Evolutionary conservation across 495 filamentous ascomycete genomes (phyloP).

Genomic region (Talaromyces thailandensis): DNA sequence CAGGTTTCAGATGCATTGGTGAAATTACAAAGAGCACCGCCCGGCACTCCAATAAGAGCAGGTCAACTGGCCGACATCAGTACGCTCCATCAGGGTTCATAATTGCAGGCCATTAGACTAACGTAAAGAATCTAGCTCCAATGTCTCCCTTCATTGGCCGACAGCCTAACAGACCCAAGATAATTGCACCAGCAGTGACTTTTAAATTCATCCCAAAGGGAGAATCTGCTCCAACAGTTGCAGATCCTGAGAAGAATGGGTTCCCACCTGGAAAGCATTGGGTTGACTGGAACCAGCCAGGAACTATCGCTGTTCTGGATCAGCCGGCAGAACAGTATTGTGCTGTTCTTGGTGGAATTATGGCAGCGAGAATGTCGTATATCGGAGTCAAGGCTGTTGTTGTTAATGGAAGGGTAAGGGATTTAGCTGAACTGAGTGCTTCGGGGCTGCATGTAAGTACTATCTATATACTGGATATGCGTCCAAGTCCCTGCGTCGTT

Average conservation of each 20-base stretch:
- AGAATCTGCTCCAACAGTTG: slow-evolving; percentile 14
- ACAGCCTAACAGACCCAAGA: slow-evolving; percentile 24
- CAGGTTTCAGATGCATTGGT: slow-evolving; percentile 57
- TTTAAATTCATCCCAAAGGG: slow-evolving; percentile 51
- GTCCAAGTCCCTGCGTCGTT: not conserved
- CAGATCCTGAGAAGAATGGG: slow-evolving; percentile 16
- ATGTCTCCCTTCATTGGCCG: slow-evolving; percentile 25
- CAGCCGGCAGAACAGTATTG: slow-evolving; percentile 52
- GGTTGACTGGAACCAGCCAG: slow-evolving; percentile 45
- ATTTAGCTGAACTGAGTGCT: slow-evolving; percentile 43
- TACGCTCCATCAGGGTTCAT: slow-evolving; percentile 2
- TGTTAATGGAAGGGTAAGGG: slow-evolving; percentile 53
- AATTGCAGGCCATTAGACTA: not conserved
- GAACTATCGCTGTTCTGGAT: slow-evolving; percentile 48
- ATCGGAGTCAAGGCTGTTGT: slow-evolving; percentile 46
- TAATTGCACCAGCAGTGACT: slow-evolving; percentile 53
- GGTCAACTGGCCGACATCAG: slow-evolving; percentile 55
- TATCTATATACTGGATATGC: not conserved
- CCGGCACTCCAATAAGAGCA: slow-evolving; percentile 29
- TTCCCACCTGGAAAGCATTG: slow-evolving; percentile 44
- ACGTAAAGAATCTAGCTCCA: slow-evolving; percentile 14
- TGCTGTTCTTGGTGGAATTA: slow-evolving; percentile 60
- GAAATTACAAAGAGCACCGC: slow-evolving; percentile 43
- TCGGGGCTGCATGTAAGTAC: slow-evolving; percentile 40
- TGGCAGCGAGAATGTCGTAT: slow-evolving; percentile 52